Percentiles rank a stretch among this genome's conserved stretches.
Conservation (phyloP, 2,329 filamentous ascomycete species). For the Apiospora marii region DNA sequence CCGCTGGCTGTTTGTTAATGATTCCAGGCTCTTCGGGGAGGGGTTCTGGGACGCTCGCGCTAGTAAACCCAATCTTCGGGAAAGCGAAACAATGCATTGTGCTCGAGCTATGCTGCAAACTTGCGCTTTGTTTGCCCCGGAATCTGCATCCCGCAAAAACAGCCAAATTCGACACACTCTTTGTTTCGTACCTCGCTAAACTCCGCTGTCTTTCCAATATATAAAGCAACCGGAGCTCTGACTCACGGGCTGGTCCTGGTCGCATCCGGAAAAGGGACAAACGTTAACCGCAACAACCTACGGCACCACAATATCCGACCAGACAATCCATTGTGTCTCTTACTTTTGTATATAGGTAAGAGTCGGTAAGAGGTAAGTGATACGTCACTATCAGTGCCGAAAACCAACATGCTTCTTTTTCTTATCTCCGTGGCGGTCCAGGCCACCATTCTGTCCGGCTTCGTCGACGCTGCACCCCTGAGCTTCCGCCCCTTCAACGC, state of each 20-base stretch:
- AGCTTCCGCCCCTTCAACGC: not conserved
- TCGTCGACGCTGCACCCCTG: not conserved
- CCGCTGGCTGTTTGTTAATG: too few relatives aligned
- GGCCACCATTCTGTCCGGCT: not conserved
- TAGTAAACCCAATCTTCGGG: too few relatives aligned
- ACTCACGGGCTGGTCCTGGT: not conserved
- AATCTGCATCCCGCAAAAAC: not conserved
- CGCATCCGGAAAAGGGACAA: not conserved
- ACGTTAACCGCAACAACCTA: too few relatives aligned
- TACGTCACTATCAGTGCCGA: not conserved
- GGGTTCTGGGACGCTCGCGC: too few relatives aligned
- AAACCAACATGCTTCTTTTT: not conserved
- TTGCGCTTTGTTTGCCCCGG: not conserved
- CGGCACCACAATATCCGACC: not conserved
- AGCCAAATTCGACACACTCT: not conserved
- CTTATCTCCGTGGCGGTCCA: not conserved
- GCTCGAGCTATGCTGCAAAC: not conserved
- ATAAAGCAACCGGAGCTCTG: not conserved
- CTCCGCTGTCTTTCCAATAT: not conserved
- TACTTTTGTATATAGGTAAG: not conserved
- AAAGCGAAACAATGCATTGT: slow-evolving; percentile 1
- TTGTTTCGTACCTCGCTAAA: slow-evolving; percentile 5
- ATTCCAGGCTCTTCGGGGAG: too few relatives aligned
- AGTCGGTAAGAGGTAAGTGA: not conserved
- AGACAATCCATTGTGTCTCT: not conserved